phyloP scores from a whole-genome alignment of 1,139 yeast genomes.

The Protomyces lactucae-debilis region DNA sequence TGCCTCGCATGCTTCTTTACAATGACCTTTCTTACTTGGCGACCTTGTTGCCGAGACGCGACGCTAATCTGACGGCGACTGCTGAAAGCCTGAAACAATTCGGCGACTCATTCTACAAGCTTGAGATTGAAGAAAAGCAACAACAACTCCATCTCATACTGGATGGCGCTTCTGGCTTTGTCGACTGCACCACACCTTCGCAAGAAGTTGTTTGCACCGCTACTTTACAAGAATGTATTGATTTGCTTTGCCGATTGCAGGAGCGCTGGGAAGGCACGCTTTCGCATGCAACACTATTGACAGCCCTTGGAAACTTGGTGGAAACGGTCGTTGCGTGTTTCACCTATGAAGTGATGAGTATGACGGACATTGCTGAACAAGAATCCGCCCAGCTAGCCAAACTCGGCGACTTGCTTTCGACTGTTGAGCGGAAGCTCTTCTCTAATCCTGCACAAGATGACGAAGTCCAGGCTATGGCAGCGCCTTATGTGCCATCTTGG shows the following conservation, averaged over 20 bases:
- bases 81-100: neutral
- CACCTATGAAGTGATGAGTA: conserved; percentile 3
- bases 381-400: conserved; percentile 12
- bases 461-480: conserved; percentile 33
- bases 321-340: conserved; percentile 8
- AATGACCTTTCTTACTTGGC: conserved; percentile 18
- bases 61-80: neutral
- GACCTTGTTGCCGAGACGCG: neutral
- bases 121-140: conserved; percentile 9
- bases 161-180: neutral
- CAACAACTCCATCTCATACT: conserved; percentile 9
- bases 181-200: conserved; percentile 1
- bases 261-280: conserved; percentile 15
- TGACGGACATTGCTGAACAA: conserved; percentile 23
- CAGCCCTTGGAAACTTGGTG: conserved; percentile 20
- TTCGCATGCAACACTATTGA: conserved; percentile 9
- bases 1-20: conserved; percentile 19
- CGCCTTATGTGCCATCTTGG: conserved; percentile 41
- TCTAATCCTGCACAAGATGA: conserved; percentile 20
- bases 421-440: conserved; percentile 11
- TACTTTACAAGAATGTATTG: conserved; percentile 8
- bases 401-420: conserved; percentile 7
- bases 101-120: conserved; percentile 12
- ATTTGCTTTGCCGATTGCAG: conserved; percentile 6
- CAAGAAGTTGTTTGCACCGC: neutral